Percentiles rank a stretch among this genome's conserved stretches.
Conservation (phyloP, 192 early-diverging fungal genomes). For the Coemansia sp. region DNA sequence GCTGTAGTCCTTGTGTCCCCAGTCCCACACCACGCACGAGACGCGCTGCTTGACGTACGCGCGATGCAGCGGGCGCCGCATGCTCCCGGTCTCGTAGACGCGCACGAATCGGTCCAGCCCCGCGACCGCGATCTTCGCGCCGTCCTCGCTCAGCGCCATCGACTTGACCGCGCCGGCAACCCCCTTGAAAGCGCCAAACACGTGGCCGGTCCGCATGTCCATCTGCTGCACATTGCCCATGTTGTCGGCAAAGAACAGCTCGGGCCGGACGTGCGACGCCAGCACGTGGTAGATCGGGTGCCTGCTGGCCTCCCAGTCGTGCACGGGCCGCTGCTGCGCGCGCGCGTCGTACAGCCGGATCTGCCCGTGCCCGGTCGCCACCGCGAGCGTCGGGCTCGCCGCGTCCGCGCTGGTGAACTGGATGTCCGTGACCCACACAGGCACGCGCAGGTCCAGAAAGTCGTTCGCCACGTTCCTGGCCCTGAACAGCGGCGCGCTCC, state of each 20-base stretch:
- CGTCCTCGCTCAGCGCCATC: conserved; percentile 58
- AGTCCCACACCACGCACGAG: conserved; percentile 64
- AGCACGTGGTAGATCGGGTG: conserved; percentile 62
- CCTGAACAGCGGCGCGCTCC: conserved; percentile 59
- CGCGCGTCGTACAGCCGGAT: conserved; percentile 85
- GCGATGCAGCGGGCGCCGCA: conserved; percentile 57
- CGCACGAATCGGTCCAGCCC: conserved; percentile 77
- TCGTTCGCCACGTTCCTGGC: conserved; percentile 87
- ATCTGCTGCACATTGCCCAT: conserved; percentile 60
- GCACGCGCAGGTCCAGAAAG: conserved; percentile 74
- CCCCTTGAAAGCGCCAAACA: conserved; percentile 64
- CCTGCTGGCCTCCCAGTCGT: conserved; percentile 65
- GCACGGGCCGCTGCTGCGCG: conserved; percentile 64
- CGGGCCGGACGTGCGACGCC: conserved; percentile 49
- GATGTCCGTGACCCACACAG: conserved; percentile 86
- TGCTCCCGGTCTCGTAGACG: conserved; percentile 63
- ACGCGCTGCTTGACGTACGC: conserved; percentile 79
- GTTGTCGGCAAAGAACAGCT: conserved; percentile 67
- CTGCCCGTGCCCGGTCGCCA: conserved; percentile 70
- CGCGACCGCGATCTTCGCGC: conserved; percentile 58
- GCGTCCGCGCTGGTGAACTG: conserved; percentile 61
- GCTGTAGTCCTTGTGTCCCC: conserved; percentile 39
- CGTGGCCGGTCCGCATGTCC: conserved; percentile 58
- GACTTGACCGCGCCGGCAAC: conserved; percentile 39
- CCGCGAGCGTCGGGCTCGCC: conserved; percentile 52